A percentile compares a stretch with the other conserved stretches of the same genome.
phyloP scores from a whole-genome alignment of 805 yeast species.

The Sugiyamaella marilandica region DNA sequence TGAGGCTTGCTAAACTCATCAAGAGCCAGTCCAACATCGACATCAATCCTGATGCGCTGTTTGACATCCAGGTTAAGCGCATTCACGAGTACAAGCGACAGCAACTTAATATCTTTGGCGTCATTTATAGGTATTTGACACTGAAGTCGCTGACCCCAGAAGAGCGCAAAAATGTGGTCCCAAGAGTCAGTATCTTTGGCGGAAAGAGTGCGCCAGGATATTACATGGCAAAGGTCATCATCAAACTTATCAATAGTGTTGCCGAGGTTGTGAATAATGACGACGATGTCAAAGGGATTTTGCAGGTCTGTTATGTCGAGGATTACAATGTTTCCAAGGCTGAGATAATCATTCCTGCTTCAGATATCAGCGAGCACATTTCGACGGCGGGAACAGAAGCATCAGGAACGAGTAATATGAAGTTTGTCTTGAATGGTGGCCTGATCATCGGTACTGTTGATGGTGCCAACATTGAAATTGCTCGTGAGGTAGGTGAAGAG shows the following conservation, averaged over 20 bases:
- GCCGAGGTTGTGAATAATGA: slow-evolving; percentile 78
- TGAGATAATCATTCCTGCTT: slow-evolving; percentile 83
- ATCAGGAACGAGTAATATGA: slow-evolving; percentile 94
- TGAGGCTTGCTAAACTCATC: slow-evolving; percentile 59
- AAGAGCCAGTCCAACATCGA: slow-evolving; percentile 57
- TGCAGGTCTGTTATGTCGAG: slow-evolving; percentile 84
- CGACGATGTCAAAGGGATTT: slow-evolving; percentile 62
- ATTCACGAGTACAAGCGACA: slow-evolving; percentile 96
- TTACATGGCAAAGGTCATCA: slow-evolving; percentile 88
- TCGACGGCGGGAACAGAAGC: slow-evolving; percentile 98
- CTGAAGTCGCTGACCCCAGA: slow-evolving; percentile 63
- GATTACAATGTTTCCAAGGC: slow-evolving; percentile 95
- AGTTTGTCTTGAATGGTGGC: slow-evolving; percentile 91
- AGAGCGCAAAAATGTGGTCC: slow-evolving; percentile 57
- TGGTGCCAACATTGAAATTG: slow-evolving; percentile 94
- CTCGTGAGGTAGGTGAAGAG: slow-evolving; percentile 90
- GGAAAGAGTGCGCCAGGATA: slow-evolving; percentile 99
- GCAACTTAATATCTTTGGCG: slow-evolving; percentile 87
- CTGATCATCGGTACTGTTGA: slow-evolving; percentile 92
- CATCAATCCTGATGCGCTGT: slow-evolving; percentile 68
- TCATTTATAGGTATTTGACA: slow-evolving; percentile 72
- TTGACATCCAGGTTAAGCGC: slow-evolving; percentile 90
- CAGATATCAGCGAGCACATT: slow-evolving; percentile 87
- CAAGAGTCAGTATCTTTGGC: slow-evolving; percentile 81
- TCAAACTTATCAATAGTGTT: slow-evolving; percentile 78